phyloP scores from a whole-genome alignment of 2,329 filamentous ascomycete genomes.

The Colletotrichum tropicicola region DNA sequence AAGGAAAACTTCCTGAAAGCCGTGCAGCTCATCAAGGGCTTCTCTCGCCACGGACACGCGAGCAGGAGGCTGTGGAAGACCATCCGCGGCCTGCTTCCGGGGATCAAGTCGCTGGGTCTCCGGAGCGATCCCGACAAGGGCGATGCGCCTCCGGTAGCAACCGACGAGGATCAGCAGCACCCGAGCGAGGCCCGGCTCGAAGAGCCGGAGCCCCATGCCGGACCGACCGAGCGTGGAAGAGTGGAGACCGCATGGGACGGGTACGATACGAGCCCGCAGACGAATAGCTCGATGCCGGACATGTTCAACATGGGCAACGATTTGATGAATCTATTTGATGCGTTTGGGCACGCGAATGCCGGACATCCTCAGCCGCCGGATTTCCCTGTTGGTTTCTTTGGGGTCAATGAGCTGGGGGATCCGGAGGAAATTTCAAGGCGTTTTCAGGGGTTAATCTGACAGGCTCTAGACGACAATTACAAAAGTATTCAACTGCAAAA shows the following conservation, averaged over 20 bases:
- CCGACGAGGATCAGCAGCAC: conserved; percentile 25
- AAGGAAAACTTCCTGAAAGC: conserved; percentile 42
- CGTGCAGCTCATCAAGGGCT: conserved; percentile 40
- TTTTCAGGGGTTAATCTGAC: conserved; percentile 42
- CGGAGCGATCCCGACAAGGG: conserved; percentile 28
- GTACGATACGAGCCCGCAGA: not conserved
- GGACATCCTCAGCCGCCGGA: conserved; percentile 26
- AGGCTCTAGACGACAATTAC: not conserved
- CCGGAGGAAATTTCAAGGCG: conserved; percentile 41
- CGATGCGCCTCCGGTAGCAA: not conserved
- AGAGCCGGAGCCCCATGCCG: not conserved
- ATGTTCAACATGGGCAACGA: conserved; percentile 46
- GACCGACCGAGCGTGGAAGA: not conserved
- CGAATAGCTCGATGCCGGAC: conserved; percentile 37
- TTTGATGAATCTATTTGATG: conserved; percentile 45
- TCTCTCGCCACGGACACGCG: conserved; percentile 42
- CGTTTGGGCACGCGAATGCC: conserved; percentile 34
- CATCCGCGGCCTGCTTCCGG: conserved; percentile 43
- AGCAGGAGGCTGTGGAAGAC: conserved; percentile 46
- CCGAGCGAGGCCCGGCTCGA: conserved; percentile 3
- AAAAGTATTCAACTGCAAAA: not conserved
- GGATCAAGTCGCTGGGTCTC: conserved; percentile 39
- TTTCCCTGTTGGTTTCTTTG: conserved; percentile 16
- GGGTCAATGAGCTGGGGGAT: conserved; percentile 20
- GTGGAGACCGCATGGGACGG: conserved; percentile 3